Conservation (phyloP, 495 filamentous ascomycete genomes). For the Hyphodiscus hymeniophilus region DNA sequence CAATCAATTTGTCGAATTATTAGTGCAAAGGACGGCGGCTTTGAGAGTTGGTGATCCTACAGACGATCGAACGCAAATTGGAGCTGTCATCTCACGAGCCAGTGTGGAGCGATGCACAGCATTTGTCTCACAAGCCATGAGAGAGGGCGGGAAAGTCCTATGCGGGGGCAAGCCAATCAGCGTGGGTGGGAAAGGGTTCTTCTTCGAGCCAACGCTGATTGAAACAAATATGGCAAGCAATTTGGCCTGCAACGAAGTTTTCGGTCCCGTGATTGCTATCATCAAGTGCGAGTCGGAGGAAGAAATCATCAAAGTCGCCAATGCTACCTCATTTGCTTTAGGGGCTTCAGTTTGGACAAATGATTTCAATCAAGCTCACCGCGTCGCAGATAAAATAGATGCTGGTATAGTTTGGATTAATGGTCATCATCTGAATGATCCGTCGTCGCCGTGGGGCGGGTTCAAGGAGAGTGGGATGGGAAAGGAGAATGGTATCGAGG, state of each 20-base stretch:
- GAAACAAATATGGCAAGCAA: slow-evolving; percentile 20
- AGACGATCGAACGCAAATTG: slow-evolving; percentile 41
- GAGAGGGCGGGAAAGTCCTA: slow-evolving; percentile 24
- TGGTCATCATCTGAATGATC: slow-evolving; percentile 52
- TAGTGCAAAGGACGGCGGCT: slow-evolving; percentile 29
- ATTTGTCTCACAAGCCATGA: slow-evolving; percentile 29
- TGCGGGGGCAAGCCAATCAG: slow-evolving; percentile 29
- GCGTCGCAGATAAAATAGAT: slow-evolving; percentile 46
- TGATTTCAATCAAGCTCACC: slow-evolving; percentile 48
- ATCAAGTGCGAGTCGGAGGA: slow-evolving; percentile 74
- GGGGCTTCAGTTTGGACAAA: slow-evolving; percentile 51
- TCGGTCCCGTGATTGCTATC: slow-evolving; percentile 73
- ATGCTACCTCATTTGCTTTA: slow-evolving; percentile 67
- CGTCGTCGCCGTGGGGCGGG: slow-evolving; percentile 77
- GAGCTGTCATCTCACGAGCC: slow-evolving; percentile 31
- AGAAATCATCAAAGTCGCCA: slow-evolving; percentile 74
- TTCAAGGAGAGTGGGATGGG: slow-evolving; percentile 91
- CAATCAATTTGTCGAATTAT: slow-evolving; percentile 25
- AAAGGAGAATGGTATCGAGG: slow-evolving; percentile 82
- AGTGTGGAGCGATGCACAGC: slow-evolving; percentile 30
- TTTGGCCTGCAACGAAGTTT: slow-evolving; percentile 34
- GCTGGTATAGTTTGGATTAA: slow-evolving; percentile 57
- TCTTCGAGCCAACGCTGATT: slow-evolving; percentile 50
- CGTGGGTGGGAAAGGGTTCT: slow-evolving; percentile 41
- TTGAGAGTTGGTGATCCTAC: slow-evolving; percentile 28